Base-by-base conservation (phyloP, 306 rosid species). In the Castanea mollissima region DNA sequence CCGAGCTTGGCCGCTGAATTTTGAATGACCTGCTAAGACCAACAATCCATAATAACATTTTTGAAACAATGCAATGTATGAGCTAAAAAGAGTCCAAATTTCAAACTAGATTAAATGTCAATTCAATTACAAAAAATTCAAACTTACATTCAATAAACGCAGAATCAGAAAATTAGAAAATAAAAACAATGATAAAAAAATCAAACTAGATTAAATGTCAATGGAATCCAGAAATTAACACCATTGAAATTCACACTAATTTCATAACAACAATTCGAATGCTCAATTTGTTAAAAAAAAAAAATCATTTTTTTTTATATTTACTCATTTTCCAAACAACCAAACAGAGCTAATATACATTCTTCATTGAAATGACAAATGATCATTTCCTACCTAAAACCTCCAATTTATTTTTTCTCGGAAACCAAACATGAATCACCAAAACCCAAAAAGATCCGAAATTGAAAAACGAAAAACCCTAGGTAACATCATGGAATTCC, bases 1-100 rank as follows among this genome's bases (percentile, higher is more conserved):
- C 97, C 77, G 97, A 91, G 83, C 90, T 95, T 84, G 92, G 91
- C 71, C 92, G 97, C 97, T 91, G 93, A 90, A 95, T 95, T 84
- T 92, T 91, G 97, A 82, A 81, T 34, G 70, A 29, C 75, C 83
- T 83, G 51, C 51, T 18, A 25, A 21, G 51, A 46, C 72, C 49
- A 32, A 38, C 72, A 67, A 34, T 67, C 70, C 27, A 35, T 21
- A 19, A 67, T 35, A 1, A 49, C 13, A 49, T 49, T 49, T 49
- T 3, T 49, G 54, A 9, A 12, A 49, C 16, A 49, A 49, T 49
- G 16, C 54, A 49, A 49, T 49, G 54, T 49, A 49, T 49, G 15
- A 12, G 54, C 54, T 49, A 49, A 12, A 38, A 2, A 38, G 46
- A 0, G 46, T 38, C 46, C 46, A 38, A 38, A 38, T 38, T 38